Conservation (phyloP, 2,329 filamentous ascomycete genomes). For the Ceratocystis albifundus region DNA sequence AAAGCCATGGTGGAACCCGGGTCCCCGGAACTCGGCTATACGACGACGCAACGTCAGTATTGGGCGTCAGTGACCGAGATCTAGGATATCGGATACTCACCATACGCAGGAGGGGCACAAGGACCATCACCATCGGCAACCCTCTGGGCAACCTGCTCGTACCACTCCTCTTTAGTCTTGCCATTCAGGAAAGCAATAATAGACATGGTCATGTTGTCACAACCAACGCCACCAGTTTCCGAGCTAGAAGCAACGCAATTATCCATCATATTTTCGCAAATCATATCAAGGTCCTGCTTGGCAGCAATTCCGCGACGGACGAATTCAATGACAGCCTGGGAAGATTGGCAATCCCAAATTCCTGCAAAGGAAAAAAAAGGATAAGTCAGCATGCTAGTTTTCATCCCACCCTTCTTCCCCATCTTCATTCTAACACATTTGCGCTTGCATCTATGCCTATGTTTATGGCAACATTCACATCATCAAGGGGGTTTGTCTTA, state of each 20-base stretch:
- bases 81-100: constrained; percentile 51
- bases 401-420: background rate
- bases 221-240: constrained; percentile 93
- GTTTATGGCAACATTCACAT: background rate
- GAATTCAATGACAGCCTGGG: constrained; percentile 93
- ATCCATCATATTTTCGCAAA: constrained; percentile 99
- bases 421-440: background rate
- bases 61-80: constrained; percentile 25
- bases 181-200: constrained; percentile 81
- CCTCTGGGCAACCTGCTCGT: constrained; percentile 84
- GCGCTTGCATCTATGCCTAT: too few species aligned
- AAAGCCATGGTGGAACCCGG: constrained; percentile 69
- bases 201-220: constrained; percentile 99
- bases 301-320: constrained; percentile 91
- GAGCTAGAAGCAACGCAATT: constrained; percentile 97
- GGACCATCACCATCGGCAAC: constrained; percentile 95
- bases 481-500: constrained; percentile 35
- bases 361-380: constrained; percentile 42
- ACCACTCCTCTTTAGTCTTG: constrained; percentile 95
- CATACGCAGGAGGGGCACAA: constrained; percentile 97
- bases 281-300: constrained; percentile 86
- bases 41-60: constrained; percentile 25
- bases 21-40: constrained; percentile 72
- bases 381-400: background rate
- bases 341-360: constrained; percentile 99